Evolutionary conservation across 495 filamentous ascomycete species (phyloP).

Genomic region (Daldinia childiae): DNA sequence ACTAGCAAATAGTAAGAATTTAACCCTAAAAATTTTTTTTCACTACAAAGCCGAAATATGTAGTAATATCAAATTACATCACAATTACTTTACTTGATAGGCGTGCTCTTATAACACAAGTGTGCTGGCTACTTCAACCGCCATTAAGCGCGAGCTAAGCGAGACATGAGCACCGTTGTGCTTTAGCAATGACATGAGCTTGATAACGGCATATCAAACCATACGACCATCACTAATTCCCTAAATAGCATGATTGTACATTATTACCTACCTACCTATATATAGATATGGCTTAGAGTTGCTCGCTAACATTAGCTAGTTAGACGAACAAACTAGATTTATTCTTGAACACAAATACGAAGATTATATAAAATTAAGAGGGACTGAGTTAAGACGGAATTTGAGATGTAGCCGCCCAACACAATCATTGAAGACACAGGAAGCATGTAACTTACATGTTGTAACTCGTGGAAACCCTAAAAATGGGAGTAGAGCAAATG

Average conservation of each 20-base stretch:
- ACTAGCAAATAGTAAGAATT: background rate
- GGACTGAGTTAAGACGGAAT: too few relatives aligned
- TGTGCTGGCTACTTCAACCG: background rate
- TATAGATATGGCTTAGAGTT: background rate
- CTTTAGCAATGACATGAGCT: conserved; percentile 2
- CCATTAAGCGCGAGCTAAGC: background rate
- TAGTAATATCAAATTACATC: background rate
- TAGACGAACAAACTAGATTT: background rate
- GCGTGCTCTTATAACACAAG: background rate
- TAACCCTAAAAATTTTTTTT: background rate
- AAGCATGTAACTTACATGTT: background rate
- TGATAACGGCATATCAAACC: background rate
- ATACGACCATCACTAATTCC: background rate
- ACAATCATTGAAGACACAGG: background rate
- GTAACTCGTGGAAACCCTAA: background rate
- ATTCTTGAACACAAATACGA: background rate
- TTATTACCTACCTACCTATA: background rate
- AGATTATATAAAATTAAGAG: background rate
- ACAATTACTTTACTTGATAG: background rate
- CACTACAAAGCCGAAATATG: background rate
- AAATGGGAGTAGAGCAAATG: background rate
- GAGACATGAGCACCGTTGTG: conserved; percentile 28
- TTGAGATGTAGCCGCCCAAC: too few relatives aligned
- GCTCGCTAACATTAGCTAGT: background rate
- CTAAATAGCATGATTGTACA: background rate